Conservation (phyloP, 768 basidiomycete species). For the Pleurotus platypus region DNA sequence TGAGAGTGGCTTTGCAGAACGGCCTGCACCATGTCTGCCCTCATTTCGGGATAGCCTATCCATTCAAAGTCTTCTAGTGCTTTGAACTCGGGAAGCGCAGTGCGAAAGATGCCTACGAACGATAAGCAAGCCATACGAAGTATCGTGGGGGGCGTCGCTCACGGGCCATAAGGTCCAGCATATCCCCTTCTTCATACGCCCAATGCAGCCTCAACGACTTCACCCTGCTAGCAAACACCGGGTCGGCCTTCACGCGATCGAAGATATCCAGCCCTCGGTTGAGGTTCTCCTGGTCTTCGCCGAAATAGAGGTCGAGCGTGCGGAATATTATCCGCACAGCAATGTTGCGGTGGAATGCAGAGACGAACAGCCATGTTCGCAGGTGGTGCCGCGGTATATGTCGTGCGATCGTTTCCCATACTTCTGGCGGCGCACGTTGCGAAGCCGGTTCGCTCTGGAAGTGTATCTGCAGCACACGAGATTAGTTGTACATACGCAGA, state of each 20-base stretch:
- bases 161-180: conserved; percentile 60
- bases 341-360: conserved; percentile 60
- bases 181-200: conserved; percentile 67
- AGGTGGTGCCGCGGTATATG: conserved; percentile 64
- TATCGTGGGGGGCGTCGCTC: conserved; percentile 17
- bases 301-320: conserved; percentile 65
- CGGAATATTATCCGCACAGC: conserved; percentile 64
- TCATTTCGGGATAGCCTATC: conserved; percentile 74
- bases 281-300: conserved; percentile 58
- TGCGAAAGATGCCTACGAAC: conserved; percentile 52
- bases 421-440: conserved; percentile 58
- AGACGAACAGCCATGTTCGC: conserved; percentile 66
- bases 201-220: conserved; percentile 62
- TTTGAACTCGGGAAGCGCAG: conserved; percentile 60
- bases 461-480: conserved; percentile 35
- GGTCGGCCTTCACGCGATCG: conserved; percentile 61
- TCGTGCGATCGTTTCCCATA: conserved; percentile 65
- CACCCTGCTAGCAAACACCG: conserved; percentile 55
- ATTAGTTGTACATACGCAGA: background rate
- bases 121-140: background rate
- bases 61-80: conserved; percentile 64
- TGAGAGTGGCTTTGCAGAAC: conserved; percentile 51
- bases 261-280: conserved; percentile 65
- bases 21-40: conserved; percentile 62
- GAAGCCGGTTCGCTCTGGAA: conserved; percentile 54